These are phyloP conservation scores for Tricholoma matsutake DNA, from an alignment of 768 basidiomycete genomes.

Conservation along the genomic window DNA sequence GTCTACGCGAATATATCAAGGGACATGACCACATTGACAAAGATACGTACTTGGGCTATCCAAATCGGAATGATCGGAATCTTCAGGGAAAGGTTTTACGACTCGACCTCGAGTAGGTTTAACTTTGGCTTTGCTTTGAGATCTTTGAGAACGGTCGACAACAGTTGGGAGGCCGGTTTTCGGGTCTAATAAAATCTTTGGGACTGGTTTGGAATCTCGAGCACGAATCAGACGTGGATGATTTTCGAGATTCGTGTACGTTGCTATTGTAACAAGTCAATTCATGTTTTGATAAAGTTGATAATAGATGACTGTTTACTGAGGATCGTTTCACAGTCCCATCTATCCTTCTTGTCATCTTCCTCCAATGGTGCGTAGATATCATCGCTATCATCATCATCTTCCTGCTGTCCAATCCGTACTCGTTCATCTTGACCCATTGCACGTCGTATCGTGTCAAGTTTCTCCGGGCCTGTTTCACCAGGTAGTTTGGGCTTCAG, in stretches of 20 bases:
- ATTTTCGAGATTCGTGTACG: slow-evolving; percentile 96
- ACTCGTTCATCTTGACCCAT: slow-evolving; percentile 70
- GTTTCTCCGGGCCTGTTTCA: slow-evolving; percentile 70
- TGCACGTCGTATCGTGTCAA: slow-evolving; percentile 74
- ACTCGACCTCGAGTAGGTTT: slow-evolving; percentile 7
- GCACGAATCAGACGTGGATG: slow-evolving; percentile 87
- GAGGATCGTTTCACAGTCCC: slow-evolving; percentile 97
- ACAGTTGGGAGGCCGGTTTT: slow-evolving; percentile 75
- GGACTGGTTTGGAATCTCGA: slow-evolving; percentile 47
- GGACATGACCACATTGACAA: not conserved
- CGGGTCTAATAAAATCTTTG: slow-evolving; percentile 70
- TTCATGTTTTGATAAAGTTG: not conserved
- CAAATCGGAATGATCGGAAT: slow-evolving; percentile 22
- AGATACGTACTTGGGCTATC: slow-evolving; percentile 19
- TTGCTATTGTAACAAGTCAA: slow-evolving; percentile 51
- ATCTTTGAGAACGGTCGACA: slow-evolving; percentile 19
- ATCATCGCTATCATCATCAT: slow-evolving; percentile 46
- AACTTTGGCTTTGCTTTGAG: slow-evolving; percentile 14
- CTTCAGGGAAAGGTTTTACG: slow-evolving; percentile 1
- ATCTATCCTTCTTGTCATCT: slow-evolving; percentile 68
- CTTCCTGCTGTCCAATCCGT: slow-evolving; percentile 38
- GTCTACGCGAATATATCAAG: not conserved
- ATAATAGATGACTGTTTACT: slow-evolving; percentile 49
- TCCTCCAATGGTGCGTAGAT: slow-evolving; percentile 39
- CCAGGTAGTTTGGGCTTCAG: slow-evolving; percentile 75